These are phyloP conservation scores for Auxenochlorella protothecoides DNA, from an alignment of 139 green algal genomes.

Conservation along the genomic window DNA sequence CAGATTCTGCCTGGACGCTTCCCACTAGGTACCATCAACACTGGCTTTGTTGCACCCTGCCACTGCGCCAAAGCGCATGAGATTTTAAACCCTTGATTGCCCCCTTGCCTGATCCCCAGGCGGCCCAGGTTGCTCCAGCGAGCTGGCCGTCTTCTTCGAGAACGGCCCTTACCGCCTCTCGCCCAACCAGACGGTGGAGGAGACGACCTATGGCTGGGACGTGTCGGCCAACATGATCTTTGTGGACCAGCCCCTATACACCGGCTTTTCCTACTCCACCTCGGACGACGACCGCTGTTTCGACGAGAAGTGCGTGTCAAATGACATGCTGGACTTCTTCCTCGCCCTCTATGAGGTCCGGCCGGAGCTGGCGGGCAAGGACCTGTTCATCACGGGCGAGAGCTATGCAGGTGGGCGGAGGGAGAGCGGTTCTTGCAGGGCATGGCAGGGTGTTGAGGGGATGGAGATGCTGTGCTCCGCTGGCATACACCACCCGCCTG, in stretches of 20 bases:
- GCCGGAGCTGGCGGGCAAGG: conserved; percentile 47
- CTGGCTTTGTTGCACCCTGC: not conserved
- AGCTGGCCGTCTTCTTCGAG: conserved; percentile 81
- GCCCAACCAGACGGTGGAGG: conserved; percentile 38
- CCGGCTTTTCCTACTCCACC: conserved; percentile 78
- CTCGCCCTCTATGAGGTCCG: conserved; percentile 64
- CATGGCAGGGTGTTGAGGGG: too few species aligned
- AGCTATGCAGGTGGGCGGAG: conserved; percentile 41
- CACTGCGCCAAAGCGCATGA: not conserved
- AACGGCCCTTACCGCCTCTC: conserved; percentile 8
- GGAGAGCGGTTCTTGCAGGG: not conserved
- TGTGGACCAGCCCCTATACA: conserved; percentile 76
- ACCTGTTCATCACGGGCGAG: conserved; percentile 86
- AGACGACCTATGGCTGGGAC: conserved; percentile 66
- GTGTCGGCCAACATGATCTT: conserved; percentile 53
- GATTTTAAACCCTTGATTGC: not conserved
- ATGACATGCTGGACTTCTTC: conserved; percentile 95
- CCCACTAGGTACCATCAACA: not conserved
- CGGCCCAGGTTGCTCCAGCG: conserved; percentile 82
- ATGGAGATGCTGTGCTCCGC: too few species aligned
- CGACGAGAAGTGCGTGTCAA: conserved; percentile 58
- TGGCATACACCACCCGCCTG: too few species aligned
- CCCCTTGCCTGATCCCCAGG: conserved; percentile 43
- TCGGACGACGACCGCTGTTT: conserved; percentile 32
- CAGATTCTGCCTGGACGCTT: not conserved